Base-by-base conservation (phyloP, 106 monocot genomes). In the Phalaenopsis aphrodite region DNA sequence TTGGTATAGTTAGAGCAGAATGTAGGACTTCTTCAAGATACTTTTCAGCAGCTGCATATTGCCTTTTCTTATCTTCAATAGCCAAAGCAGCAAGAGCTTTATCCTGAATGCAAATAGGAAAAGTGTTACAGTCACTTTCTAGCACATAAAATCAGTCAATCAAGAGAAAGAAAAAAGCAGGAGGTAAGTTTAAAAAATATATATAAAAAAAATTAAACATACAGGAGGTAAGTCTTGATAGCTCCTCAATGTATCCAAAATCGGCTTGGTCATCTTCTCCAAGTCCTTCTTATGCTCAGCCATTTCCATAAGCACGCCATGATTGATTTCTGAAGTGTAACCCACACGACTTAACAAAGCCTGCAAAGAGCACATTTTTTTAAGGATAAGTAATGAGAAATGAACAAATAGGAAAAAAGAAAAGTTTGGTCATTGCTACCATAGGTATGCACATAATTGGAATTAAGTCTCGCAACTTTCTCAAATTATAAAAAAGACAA, bases 211-310 rank as follows among this genome's bases (percentile, higher is more conserved):
- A 30, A 30, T 30, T 30, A 30, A 11, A 46, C 64, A 77, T 91
- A 98, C 98, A 61, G 98, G 98, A 52, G 98, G 98, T 79, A 98
- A 88, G 79, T 98, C 98, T 81, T 94, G 94, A 61, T 94, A 98
- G 86, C 98, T 98, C 78, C 94, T 92, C 73, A 98, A 89, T 17
- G 94, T 98, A 74, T 98, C 98, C 78, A 93, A 49, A 55, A 98
- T 92, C 36, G 98, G 98, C 77, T 94, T 93, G 47, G 98, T 98
- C 84, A 93, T 94, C 90, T 91, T 98, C 84, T 94, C 92, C 74
- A 92, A 58, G 37, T 94, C 94, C 81, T 98, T 94, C 79, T 81
- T 92, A 79, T 91, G 94, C 85, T 94, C 98, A 24, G 98, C 92
- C 94, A 98, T 92, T 86, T 94, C 87, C 92, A 94, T 94, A 83